Evolutionary conservation across 2,329 filamentous ascomycete species (phyloP).

Genomic region (Fusarium siculi): DNA sequence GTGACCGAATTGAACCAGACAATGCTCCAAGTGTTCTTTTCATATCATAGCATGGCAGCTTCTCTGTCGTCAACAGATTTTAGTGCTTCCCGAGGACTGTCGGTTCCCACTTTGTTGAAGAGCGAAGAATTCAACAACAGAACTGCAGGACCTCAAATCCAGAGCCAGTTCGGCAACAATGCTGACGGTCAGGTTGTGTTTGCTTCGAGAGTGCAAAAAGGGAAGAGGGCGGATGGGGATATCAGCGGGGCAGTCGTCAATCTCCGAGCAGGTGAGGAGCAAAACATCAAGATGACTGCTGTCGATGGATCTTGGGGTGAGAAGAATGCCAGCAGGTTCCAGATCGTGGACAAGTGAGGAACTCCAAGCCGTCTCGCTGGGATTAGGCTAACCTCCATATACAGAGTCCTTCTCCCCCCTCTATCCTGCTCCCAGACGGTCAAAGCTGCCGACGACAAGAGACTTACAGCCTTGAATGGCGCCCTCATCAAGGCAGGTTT

Average conservation of each 20-base stretch:
- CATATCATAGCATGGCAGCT: slow-evolving; percentile 27
- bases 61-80: slow-evolving; percentile 23
- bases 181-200: slow-evolving; percentile 36
- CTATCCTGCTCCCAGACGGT: slow-evolving; percentile 28
- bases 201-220: background rate
- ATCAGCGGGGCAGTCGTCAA: slow-evolving; percentile 5
- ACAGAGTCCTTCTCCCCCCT: slow-evolving; percentile 28
- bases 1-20: slow-evolving; percentile 7
- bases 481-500: slow-evolving; percentile 26
- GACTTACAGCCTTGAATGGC: slow-evolving; percentile 17
- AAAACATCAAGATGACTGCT: slow-evolving; percentile 35
- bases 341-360: slow-evolving; percentile 32
- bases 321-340: slow-evolving; percentile 28
- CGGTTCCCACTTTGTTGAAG: slow-evolving; percentile 25
- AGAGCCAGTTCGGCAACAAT: slow-evolving; percentile 10
- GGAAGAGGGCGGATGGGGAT: slow-evolving; percentile 2
- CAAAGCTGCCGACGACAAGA: slow-evolving; percentile 3
- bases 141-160: slow-evolving; percentile 16
- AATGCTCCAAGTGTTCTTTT: slow-evolving; percentile 28
- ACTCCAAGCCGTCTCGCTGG: fast-evolving
- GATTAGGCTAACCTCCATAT: fast-evolving
- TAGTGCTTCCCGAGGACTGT: background rate
- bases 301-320: slow-evolving; percentile 37
- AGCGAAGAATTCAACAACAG: slow-evolving; percentile 33
- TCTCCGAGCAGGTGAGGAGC: slow-evolving; percentile 27